These are phyloP conservation scores for Blastocrithidia nonstop DNA, from an alignment of 208 protist species.

Conservation along the genomic window DNA sequence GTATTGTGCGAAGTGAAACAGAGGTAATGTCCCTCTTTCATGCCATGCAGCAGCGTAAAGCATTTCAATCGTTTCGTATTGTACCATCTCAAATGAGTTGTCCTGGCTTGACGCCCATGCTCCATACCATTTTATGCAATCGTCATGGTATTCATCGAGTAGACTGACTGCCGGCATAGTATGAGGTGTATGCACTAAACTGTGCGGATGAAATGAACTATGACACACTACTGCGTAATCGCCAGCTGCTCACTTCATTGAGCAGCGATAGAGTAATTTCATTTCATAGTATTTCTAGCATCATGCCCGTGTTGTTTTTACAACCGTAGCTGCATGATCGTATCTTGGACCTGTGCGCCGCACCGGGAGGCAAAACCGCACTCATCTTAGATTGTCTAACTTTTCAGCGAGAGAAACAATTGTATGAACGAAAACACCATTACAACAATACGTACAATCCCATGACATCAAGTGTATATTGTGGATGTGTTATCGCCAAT, in stretches of 20 bases:
- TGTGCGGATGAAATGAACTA: constrained; percentile 15
- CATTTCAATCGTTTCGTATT: constrained; percentile 37
- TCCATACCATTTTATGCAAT: no score
- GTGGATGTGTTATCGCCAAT: constrained; percentile 49
- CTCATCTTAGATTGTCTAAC: constrained; percentile 47
- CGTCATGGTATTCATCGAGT: constrained; percentile 26
- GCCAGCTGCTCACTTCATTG: constrained; percentile 36
- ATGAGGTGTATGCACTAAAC: constrained; percentile 42
- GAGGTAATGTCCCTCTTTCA: constrained; percentile 50
- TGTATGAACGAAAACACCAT: background rate
- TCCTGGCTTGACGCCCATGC: constrained; percentile 9
- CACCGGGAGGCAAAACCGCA: constrained; percentile 67
- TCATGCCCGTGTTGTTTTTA: constrained; percentile 59
- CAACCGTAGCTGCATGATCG: constrained; percentile 36
- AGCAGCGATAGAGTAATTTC: constrained; percentile 36
- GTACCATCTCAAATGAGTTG: constrained; percentile 25
- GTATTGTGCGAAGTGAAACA: constrained; percentile 34
- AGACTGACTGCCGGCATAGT: constrained; percentile 30
- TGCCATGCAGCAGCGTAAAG: constrained; percentile 33
- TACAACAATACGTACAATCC: background rate
- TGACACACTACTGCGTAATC: constrained; percentile 22
- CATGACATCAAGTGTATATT: background rate
- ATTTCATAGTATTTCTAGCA: constrained; percentile 58
- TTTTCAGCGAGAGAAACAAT: constrained; percentile 11
- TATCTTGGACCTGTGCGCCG: constrained; percentile 74